These are phyloP conservation scores for Nemania diffusa DNA, from an alignment of 2,329 filamentous ascomycete genomes.

Conservation along the genomic window DNA sequence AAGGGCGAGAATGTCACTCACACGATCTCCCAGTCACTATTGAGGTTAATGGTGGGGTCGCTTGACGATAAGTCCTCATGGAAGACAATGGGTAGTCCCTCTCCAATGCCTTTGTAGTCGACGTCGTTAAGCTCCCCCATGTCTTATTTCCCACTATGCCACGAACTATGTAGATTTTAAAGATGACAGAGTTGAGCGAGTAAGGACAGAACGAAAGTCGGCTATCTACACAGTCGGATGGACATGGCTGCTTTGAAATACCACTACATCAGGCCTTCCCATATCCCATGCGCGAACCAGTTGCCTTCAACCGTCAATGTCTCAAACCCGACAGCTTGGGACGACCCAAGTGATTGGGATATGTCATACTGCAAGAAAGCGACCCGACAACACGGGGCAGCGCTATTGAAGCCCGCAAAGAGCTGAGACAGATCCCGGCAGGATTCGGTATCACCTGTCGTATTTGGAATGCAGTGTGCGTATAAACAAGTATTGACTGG, in stretches of 20 bases:
- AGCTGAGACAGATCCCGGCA: constrained; percentile 6
- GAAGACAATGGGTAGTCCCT: constrained; percentile 28
- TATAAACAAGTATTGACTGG: neutral
- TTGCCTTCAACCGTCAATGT: constrained; percentile 9
- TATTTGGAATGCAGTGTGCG: constrained; percentile 16
- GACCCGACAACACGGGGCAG: constrained; percentile 8
- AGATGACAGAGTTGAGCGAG: neutral
- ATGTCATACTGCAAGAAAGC: constrained; percentile 2
- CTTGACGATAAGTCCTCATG: constrained; percentile 36
- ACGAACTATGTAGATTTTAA: neutral
- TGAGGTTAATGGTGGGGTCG: constrained; percentile 36
- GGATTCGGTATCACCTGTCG: neutral
- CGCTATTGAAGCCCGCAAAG: neutral
- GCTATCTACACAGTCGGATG: neutral
- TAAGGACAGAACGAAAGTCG: neutral
- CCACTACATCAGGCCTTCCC: neutral
- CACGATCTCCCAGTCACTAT: constrained; percentile 36
- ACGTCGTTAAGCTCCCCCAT: constrained; percentile 39
- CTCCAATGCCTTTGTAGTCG: constrained; percentile 42
- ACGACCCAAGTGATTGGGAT: constrained; percentile 11
- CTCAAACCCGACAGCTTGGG: constrained; percentile 4
- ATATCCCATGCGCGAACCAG: constrained; percentile 24
- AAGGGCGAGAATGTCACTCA: constrained; percentile 33
- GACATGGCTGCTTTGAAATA: constrained; percentile 1
- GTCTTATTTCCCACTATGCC: neutral